Base-by-base conservation (phyloP, 352 stramenopile species). In the Globisporangium perplexum region DNA sequence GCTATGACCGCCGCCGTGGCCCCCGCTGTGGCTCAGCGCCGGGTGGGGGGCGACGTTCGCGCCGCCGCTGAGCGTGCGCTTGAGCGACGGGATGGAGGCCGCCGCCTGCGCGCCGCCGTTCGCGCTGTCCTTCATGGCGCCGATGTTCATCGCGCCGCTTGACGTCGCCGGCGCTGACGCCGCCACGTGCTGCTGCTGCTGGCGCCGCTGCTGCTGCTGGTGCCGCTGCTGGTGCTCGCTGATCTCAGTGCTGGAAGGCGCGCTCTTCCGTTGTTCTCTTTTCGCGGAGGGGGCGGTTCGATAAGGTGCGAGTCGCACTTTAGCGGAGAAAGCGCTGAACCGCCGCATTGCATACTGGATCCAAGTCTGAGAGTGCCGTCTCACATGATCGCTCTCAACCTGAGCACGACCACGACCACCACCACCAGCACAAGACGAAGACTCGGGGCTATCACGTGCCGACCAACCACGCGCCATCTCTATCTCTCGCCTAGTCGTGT, bases 11-110 rank as follows among this genome's bases (percentile, higher is more conserved):
- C 50, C 43, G 31, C 47, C 20, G 31, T 43, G 31, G 20, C 26
- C 46, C 18, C n/a, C 20, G 44, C 66, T 57, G 42, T 85, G 62
- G 18, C 72, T 66, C 36, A 47, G 28, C 10, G 18, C 20, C 18
- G 28, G 15, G 46, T 60, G 54, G 35, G 62, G 67, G 10, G 49
- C 36, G 31, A 59, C 50, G 47, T 68, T 60, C 22, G 78, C 77
- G 42, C 83, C 81, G 42, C 80, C 82, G 56, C 80, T 92, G 38
- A 93, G 68, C 60, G 83, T 95, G 53, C 83, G 78, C 68, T 95
- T 95, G 35, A 95, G 69, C 36, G 84, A 92, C 60, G 84, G 84
- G 53, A 95, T 95, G 38, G 71, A 70, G 35, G 79, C 71, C 18
- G 61, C 72, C 12, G 57, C 53, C 47, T 55, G 49, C 61, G 63